Evolutionary conservation across 1,139 yeast species (phyloP), one percentile per base, ranked within the genome.

Genomic region (Pichia sp.): DNA sequence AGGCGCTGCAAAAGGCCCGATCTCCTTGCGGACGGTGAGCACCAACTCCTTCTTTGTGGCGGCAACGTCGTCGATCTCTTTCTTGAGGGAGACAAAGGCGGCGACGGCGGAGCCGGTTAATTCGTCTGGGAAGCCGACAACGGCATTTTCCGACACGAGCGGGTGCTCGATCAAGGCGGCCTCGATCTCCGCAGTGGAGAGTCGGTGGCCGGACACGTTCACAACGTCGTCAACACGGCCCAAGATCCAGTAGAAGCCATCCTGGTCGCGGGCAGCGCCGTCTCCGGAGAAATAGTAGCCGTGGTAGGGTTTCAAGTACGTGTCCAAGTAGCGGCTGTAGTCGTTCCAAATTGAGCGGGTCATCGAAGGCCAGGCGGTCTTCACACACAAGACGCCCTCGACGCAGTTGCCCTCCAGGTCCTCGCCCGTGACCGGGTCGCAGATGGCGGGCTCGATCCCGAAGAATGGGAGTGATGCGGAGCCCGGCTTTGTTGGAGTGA

Each of bases 221-320:
- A 86, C 92, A 54, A 86, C 93, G 69, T 86, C 93, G 67, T 86
- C 93, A 55, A 85, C 92, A 72, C 93, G 78, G 62, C 93, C 93
- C 67, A 84, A 74, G 62, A 86, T 85, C 92, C 92, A 86, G 72
- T 75, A 84, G 72, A 81, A 85, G 1, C 92, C 92, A 66, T 86
- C 90, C 55, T 74, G 72, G 68, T 86, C 93, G 66, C 90, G 79
- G 13, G 90, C 90, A 44, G 90, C 90, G 71, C 92, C 92, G 69
- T 86, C 93, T 61, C 93, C 93, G 1, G 89, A 80, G 72, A 86
- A 86, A 70, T 85, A 86, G 66, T 81, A 79, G 54, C 84, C 82
- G 47, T 82, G 80, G 67, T 85, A 86, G 45, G 90, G 88, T 56
- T 79, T 82, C 64, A 85, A 73, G 70, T 86, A 86, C 15, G 92